Conservation (phyloP, 768 basidiomycete genomes). For the Favolaschia claudopus region DNA sequence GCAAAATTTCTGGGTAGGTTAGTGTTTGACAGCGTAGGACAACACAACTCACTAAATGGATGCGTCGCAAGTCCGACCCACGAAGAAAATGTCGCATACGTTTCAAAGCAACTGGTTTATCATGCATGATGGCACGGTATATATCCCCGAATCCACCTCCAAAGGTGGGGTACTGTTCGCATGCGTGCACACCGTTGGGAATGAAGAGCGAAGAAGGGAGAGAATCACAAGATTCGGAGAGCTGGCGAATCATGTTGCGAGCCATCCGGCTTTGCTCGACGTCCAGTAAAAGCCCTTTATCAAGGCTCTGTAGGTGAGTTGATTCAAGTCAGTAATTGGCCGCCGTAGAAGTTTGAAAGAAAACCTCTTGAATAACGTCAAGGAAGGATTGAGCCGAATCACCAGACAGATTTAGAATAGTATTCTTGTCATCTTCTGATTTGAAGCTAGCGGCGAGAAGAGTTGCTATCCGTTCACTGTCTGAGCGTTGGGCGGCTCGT, state of each 20-base stretch:
- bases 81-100: neutral
- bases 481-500: too few species aligned
- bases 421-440: too few species aligned
- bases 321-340: neutral
- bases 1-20: conserved; percentile 27
- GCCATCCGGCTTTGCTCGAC: neutral
- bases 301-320: neutral
- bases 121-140: conserved; percentile 15
- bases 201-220: conserved; percentile 27
- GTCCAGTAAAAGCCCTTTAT: neutral
- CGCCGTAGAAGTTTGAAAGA: too few species aligned
- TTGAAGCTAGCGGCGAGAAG: too few species aligned
- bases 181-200: conserved; percentile 3
- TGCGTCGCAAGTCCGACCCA: neutral
- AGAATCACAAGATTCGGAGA: conserved; percentile 17
- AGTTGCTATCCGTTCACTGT: too few species aligned
- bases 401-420: too few species aligned
- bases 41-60: neutral
- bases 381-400: neutral
- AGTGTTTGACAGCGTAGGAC: neutral
- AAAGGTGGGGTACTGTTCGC: conserved; percentile 10
- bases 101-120: neutral
- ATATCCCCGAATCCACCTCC: conserved; percentile 31
- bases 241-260: conserved; percentile 11
- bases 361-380: too few species aligned